Percentiles rank a stretch among this genome's conserved stretches.
Evolutionary conservation across 371 early-diverging fungal species (phyloP).

Genomic region (Rhizomucor pusillus): DNA sequence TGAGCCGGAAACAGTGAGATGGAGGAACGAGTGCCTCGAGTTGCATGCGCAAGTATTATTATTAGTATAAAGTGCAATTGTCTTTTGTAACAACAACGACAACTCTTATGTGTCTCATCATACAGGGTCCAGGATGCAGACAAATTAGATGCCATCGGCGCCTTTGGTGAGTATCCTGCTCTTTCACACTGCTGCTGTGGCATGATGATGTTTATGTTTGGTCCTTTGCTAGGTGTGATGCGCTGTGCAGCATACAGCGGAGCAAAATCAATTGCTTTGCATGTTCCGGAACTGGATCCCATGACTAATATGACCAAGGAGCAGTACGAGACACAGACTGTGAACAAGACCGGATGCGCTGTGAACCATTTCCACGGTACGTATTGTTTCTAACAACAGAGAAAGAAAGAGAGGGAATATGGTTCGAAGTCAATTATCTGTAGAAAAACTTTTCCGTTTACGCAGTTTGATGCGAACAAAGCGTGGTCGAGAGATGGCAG

Average conservation of each 20-base stretch:
- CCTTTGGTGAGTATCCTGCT: slow-evolving; percentile 74
- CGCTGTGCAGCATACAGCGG: slow-evolving; percentile 77
- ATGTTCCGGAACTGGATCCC: slow-evolving; percentile 49
- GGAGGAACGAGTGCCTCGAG: slow-evolving; percentile 62
- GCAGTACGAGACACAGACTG: slow-evolving; percentile 48
- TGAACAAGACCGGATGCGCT: slow-evolving; percentile 47
- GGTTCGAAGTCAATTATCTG: slow-evolving; percentile 2
- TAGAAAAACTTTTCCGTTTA: slow-evolving; percentile 64
- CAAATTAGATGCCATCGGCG: slow-evolving; percentile 81
- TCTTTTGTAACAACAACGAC: background rate
- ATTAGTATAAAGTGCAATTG: background rate
- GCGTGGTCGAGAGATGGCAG: slow-evolving; percentile 50
- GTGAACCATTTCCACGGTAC: slow-evolving; percentile 71
- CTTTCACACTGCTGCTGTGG: too few species aligned
- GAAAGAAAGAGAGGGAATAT: background rate
- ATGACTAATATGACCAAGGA: slow-evolving; percentile 53
- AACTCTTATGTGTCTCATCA: background rate
- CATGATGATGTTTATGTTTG: background rate
- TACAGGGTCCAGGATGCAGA: slow-evolving; percentile 79
- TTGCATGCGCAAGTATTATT: slow-evolving; percentile 50
- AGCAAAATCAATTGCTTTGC: slow-evolving; percentile 59
- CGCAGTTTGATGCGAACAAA: slow-evolving; percentile 60
- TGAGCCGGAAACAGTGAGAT: slow-evolving; percentile 28
- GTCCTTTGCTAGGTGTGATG: slow-evolving; percentile 67
- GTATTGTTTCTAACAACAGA: background rate